These are phyloP conservation scores for Lentinula novae-zelandiae DNA, from an alignment of 1,284 basidiomycete genomes.

Conservation along the genomic window DNA sequence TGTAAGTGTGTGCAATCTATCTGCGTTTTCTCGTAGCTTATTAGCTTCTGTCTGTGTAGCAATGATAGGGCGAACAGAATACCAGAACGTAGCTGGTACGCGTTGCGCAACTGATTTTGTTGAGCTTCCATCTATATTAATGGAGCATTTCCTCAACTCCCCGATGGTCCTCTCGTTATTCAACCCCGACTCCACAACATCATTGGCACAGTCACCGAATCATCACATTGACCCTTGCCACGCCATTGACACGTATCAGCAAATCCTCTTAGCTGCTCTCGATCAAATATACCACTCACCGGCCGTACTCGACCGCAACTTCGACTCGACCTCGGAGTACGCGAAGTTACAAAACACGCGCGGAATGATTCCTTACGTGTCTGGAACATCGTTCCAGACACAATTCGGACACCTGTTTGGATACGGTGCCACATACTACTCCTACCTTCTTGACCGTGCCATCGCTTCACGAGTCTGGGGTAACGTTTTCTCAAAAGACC, in stretches of 20 bases:
- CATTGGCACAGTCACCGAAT: conserved; percentile 43
- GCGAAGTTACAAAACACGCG: conserved; percentile 63
- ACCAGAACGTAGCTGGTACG: conserved; percentile 97
- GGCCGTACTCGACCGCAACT: conserved; percentile 44
- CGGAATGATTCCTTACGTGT: conserved; percentile 79
- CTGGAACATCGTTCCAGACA: conserved; percentile 88
- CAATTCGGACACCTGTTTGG: conserved; percentile 96
- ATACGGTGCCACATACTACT: conserved; percentile 97
- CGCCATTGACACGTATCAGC: conserved; percentile 84
- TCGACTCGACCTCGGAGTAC: conserved; percentile 72
- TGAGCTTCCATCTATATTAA: conserved; percentile 95
- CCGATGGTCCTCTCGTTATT: conserved; percentile 83
- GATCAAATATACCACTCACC: conserved; percentile 91
- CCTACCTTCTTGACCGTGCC: conserved; percentile 93
- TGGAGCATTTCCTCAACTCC: conserved; percentile 95
- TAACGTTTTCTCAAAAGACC: conserved; percentile 66
- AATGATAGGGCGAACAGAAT: conserved; percentile 97
- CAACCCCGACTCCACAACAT: conserved; percentile 41
- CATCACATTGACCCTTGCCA: conserved; percentile 70
- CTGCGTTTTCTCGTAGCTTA: neutral
- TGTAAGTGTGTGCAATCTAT: conserved; percentile 56
- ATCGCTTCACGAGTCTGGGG: conserved; percentile 91
- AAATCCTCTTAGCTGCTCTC: conserved; percentile 86
- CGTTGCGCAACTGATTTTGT: conserved; percentile 99
- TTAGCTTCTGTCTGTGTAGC: conserved; percentile 44